phyloP scores from a whole-genome alignment of 768 basidiomycete genomes.

The Hygrocybe punicea region DNA sequence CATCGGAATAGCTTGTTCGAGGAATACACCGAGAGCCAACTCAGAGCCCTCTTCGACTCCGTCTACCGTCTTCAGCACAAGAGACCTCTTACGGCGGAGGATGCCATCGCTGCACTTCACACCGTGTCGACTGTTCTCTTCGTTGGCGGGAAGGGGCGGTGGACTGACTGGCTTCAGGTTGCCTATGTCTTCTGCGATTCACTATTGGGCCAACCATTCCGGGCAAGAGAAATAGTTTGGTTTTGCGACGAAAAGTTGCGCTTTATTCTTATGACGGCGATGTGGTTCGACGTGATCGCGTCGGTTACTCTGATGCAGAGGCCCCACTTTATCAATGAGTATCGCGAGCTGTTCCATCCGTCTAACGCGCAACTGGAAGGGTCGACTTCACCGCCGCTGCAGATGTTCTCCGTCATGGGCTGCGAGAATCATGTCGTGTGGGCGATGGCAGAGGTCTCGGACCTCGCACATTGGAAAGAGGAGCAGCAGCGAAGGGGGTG shows the following conservation, averaged over 20 bases:
- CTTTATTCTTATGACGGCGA: conserved; percentile 78
- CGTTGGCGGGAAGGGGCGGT: conserved; percentile 67
- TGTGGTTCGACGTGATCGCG: conserved; percentile 86
- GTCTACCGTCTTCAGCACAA: too few species aligned
- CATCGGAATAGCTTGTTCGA: conserved; percentile 37
- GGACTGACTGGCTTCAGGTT: conserved; percentile 63
- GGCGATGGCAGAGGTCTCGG: conserved; percentile 72
- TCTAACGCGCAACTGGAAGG: neutral
- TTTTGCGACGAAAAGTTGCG: conserved; percentile 46
- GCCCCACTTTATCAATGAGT: conserved; percentile 56
- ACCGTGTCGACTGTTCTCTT: conserved; percentile 76
- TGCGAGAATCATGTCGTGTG: conserved; percentile 78
- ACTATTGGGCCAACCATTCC: conserved; percentile 43
- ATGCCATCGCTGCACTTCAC: conserved; percentile 76
- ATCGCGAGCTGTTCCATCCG: conserved; percentile 56
- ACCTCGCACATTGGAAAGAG: conserved; percentile 65
- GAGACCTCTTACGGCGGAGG: conserved; percentile 46
- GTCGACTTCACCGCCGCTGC: conserved; percentile 24
- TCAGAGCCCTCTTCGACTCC: too few species aligned
- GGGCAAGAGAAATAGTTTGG: conserved; percentile 44
- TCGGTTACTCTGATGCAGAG: conserved; percentile 61
- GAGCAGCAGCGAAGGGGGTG: conserved; percentile 34
- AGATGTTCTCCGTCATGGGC: conserved; percentile 84
- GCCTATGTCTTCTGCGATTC: conserved; percentile 54
- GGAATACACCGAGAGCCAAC: too few species aligned